Base-by-base conservation (phyloP, 1,139 yeast species). In the Pichia sp. region DNA sequence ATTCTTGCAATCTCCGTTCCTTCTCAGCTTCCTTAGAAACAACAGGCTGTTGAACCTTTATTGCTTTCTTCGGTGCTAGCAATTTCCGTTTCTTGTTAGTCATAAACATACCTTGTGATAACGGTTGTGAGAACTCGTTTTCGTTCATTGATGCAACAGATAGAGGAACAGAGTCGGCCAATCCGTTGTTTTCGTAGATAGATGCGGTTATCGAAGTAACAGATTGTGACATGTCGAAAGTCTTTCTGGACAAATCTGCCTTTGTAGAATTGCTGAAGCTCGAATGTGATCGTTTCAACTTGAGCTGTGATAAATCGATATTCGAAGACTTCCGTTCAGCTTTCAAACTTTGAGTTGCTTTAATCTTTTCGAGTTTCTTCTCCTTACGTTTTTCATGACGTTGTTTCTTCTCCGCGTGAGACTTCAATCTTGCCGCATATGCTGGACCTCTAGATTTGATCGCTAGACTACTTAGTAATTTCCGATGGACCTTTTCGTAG, bases 391-490 rank as follows among this genome's bases (percentile, higher is more conserved):
- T 42, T 22, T 45, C 48, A 21, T 43, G 33, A 11, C 19, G 33
- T 38, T 24, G 40, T 17, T 15, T 40, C 21, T 41, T 51, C n/a
- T 48, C 52, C 9, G 39, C 40, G 27, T 34, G 37, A 19, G 45
- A 38, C 28, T 46, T 51, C 5, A 37, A 9, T 38, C 45, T 47
- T 2, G 45, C 31, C 6, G 45, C 18, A 32, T 44, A 44, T 10
- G 63, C 52, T 2, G 66, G 63, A 1, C 67, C 68, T 30, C 60
- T 54, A 5, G 62, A 52, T 43, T 59, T 61, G 21, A 51, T 47
- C 1, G 59, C 56, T 7, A 64, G 49, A 21, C 54, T 58, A 40
- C 57, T 59, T 20, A 64, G 40, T 18, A 63, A 33, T 19, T 47
- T 47, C 3, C 49, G 39, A 44, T 61, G 65, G 7, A 52, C 43